Evolutionary conservation across 2,329 filamentous ascomycete genomes (phyloP).

Genomic region (Phialemoniopsis sp.): DNA sequence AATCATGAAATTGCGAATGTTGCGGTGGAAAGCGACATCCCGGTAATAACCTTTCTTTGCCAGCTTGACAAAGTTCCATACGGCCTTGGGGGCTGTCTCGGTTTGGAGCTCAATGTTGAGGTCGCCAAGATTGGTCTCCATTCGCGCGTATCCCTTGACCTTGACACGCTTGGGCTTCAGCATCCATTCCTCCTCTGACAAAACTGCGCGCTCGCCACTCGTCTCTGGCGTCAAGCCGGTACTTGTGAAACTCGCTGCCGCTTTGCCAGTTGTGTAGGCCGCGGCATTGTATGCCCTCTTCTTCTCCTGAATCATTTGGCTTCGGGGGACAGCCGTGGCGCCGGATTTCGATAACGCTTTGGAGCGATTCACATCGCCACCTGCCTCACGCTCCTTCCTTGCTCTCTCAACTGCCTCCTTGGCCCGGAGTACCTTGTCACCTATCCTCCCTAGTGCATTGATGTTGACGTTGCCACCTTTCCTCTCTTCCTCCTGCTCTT

Average conservation of each 20-base stretch:
- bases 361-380: constrained; percentile 52
- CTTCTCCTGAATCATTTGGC: constrained; percentile 49
- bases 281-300: constrained; percentile 78
- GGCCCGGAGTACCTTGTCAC: constrained; percentile 80
- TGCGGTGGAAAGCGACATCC: constrained; percentile 81
- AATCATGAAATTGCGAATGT: constrained; percentile 96
- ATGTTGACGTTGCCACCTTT: constrained; percentile 71
- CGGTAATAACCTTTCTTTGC: constrained; percentile 89
- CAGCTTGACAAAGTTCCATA: constrained; percentile 94
- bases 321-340: constrained; percentile 22
- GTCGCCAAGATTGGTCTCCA: constrained; percentile 80
- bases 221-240: constrained; percentile 93
- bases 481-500: constrained; percentile 65
- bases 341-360: constrained; percentile 27
- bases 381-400: constrained; percentile 65
- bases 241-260: constrained; percentile 91
- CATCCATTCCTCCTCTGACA: constrained; percentile 96
- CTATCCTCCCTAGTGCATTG: constrained; percentile 71
- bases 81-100: constrained; percentile 85
- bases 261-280: constrained; percentile 82
- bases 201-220: constrained; percentile 75
- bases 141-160: constrained; percentile 84
- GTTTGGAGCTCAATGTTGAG: constrained; percentile 87
- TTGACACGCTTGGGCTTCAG: constrained; percentile 86
- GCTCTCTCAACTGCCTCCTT: constrained; percentile 93